Conservation (phyloP, 495 filamentous ascomycete species). For the Aspergillus cavernicola region DNA sequence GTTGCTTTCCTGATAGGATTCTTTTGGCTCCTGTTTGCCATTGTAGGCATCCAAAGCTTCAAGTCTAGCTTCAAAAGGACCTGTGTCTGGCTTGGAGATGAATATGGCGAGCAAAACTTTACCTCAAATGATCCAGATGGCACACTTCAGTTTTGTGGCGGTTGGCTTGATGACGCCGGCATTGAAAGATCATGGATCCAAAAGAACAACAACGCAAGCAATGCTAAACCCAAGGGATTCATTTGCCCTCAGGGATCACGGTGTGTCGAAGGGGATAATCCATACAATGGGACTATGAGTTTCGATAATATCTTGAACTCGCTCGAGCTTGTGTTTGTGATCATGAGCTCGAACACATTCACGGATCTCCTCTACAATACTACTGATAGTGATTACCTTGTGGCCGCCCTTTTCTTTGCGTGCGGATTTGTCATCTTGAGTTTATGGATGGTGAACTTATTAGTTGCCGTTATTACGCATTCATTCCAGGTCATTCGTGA, state of each 20-base stretch:
- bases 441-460: slow-evolving; percentile 93
- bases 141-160: slow-evolving; percentile 77
- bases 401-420: slow-evolving; percentile 80
- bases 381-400: slow-evolving; percentile 84
- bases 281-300: slow-evolving; percentile 81
- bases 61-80: slow-evolving; percentile 86
- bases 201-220: slow-evolving; percentile 34
- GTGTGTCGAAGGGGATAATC: slow-evolving; percentile 76
- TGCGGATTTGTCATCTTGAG: slow-evolving; percentile 87
- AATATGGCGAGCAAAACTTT: slow-evolving; percentile 34
- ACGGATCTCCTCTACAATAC: slow-evolving; percentile 91
- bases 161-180: slow-evolving; percentile 60
- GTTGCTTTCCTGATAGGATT: slow-evolving; percentile 96
- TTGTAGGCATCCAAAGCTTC: slow-evolving; percentile 95
- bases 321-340: slow-evolving; percentile 92
- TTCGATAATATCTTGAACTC: slow-evolving; percentile 95
- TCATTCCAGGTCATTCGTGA: slow-evolving; percentile 98
- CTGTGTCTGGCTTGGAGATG: slow-evolving; percentile 77
- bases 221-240: slow-evolving; percentile 72
- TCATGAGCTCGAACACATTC: slow-evolving; percentile 98
- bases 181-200: slow-evolving; percentile 62
- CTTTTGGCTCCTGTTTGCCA: slow-evolving; percentile 98
- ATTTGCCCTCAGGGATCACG: slow-evolving; percentile 78
- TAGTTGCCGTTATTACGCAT: slow-evolving; percentile 97
- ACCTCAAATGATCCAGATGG: slow-evolving; percentile 46